These are phyloP conservation scores for Clarireedia homoeocarpa DNA, from an alignment of 2,329 filamentous ascomycete species.

Conservation along the genomic window DNA sequence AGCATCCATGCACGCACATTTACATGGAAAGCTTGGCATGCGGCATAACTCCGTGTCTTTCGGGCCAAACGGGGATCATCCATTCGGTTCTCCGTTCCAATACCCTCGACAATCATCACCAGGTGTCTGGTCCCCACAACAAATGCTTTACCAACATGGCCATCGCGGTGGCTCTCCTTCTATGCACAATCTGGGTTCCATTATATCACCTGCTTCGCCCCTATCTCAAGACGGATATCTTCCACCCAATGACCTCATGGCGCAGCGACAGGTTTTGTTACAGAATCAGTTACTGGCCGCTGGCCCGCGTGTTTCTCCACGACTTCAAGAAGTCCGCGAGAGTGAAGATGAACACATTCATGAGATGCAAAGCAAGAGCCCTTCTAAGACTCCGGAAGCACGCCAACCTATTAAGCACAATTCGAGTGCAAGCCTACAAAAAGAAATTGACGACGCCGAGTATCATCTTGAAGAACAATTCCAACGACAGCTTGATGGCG, in stretches of 20 bases:
- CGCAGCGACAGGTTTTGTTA: conserved; percentile 37
- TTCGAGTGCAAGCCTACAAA: conserved; percentile 69
- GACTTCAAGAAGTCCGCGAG: conserved; percentile 66
- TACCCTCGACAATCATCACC: conserved; percentile 56
- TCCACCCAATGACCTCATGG: conserved; percentile 30
- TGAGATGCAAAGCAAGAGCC: conserved; percentile 35
- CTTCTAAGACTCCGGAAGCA: conserved; percentile 47
- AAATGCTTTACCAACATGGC: conserved; percentile 43
- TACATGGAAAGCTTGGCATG: conserved; percentile 48
- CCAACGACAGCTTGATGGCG: conserved; percentile 69
- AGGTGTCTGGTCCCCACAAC: conserved; percentile 47
- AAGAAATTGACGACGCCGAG: conserved; percentile 77
- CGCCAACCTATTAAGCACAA: conserved; percentile 58
- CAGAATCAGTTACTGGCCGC: conserved; percentile 42
- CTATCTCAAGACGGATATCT: conserved; percentile 38
- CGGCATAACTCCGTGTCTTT: conserved; percentile 66
- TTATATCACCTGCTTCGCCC: conserved; percentile 59
- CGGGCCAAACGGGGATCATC: conserved; percentile 43
- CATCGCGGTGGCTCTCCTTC: conserved; percentile 58
- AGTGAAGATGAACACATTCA: conserved; percentile 53
- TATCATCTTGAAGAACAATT: conserved; percentile 78
- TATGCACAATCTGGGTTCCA: conserved; percentile 42
- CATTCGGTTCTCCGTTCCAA: conserved; percentile 60
- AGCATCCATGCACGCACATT: conserved; percentile 52
- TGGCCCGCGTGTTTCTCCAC: conserved; percentile 41